phyloP scores from a whole-genome alignment of 2,329 filamentous ascomycete genomes.

The Nemania diffusa region DNA sequence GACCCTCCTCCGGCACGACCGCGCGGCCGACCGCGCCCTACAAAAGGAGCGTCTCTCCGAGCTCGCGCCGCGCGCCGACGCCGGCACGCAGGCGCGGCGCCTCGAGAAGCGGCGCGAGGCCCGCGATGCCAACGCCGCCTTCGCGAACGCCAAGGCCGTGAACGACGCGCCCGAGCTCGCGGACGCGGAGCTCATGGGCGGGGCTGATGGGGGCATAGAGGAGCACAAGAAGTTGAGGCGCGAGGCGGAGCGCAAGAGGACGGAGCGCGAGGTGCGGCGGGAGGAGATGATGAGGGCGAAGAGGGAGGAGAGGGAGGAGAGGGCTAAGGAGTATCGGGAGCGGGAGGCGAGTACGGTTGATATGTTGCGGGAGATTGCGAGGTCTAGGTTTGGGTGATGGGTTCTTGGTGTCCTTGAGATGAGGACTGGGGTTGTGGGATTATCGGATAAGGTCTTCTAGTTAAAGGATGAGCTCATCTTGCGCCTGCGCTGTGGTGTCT shows the following conservation, averaged over 20 bases:
- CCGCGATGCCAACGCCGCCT: constrained; percentile 78
- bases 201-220: constrained; percentile 63
- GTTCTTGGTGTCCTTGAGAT: neutral
- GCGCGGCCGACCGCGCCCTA: constrained; percentile 70
- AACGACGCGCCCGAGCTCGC: constrained; percentile 64
- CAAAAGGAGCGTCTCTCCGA: constrained; percentile 84
- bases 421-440: neutral
- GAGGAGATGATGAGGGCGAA: constrained; percentile 83
- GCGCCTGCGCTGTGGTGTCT: too few relatives aligned
- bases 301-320: constrained; percentile 82
- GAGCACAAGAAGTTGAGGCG: constrained; percentile 76
- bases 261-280: constrained; percentile 80
- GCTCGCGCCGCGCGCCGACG: constrained; percentile 81
- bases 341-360: constrained; percentile 88
- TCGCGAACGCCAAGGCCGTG: constrained; percentile 74
- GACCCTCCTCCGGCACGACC: constrained; percentile 67
- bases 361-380: constrained; percentile 81
- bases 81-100: constrained; percentile 82
- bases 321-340: constrained; percentile 72
- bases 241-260: constrained; percentile 81
- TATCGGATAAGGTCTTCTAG: neutral
- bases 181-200: constrained; percentile 83
- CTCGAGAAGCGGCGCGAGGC: constrained; percentile 85
- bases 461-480: neutral
- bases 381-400: constrained; percentile 75